Base-by-base conservation (phyloP, 2,329 filamentous ascomycete genomes). In the Chaetomiaceae sp. region DNA sequence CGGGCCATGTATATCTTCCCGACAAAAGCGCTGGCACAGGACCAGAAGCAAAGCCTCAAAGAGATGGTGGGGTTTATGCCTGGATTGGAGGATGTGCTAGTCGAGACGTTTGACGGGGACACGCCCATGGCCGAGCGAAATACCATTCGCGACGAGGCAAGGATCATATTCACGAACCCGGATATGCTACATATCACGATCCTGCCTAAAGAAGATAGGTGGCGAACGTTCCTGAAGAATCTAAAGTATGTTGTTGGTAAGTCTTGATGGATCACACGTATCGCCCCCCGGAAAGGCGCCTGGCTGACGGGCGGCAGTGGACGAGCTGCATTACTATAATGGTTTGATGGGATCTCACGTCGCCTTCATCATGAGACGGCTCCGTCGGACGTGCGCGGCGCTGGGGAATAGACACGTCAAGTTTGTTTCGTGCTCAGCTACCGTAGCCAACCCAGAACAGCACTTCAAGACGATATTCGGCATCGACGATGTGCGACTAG, bases 1-100 rank as follows among this genome's bases (percentile, higher is more conserved):
- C 78, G 94, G 62, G 94, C 94, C 2, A 90, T 99, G 85, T 97
- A 96, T 67, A 96, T 99, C 32, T 99, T 99, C 56, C 94, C 94
- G 0, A 99, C 94, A 0, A 99, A 99, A 71, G 94, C 94, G 1
- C 73, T 99, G 14, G 92, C 94, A 0, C 94, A 99, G 67, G 94
- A 99, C 69, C 94, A 99, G 69, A 84, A 86, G 61, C 81, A 90
- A 61, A 96, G 90, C 61, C 75, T 99, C 66, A 89, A 88, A 63
- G 90, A 96, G 48, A 79, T 97, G 65, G 74, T 97, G 56, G 73
- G 79, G 1, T 96, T 87, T 62, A 88, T 99, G 78, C 80, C 86
- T 1, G 85, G 84, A 0, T 70, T 97, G 20, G 84, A 90, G 64
- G 77, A 88, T 37, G 74, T 84, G 0, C 73, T 95, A 16, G 89